phyloP scores from a whole-genome alignment of 345 rosid species.

The Arabis hirsuta region DNA sequence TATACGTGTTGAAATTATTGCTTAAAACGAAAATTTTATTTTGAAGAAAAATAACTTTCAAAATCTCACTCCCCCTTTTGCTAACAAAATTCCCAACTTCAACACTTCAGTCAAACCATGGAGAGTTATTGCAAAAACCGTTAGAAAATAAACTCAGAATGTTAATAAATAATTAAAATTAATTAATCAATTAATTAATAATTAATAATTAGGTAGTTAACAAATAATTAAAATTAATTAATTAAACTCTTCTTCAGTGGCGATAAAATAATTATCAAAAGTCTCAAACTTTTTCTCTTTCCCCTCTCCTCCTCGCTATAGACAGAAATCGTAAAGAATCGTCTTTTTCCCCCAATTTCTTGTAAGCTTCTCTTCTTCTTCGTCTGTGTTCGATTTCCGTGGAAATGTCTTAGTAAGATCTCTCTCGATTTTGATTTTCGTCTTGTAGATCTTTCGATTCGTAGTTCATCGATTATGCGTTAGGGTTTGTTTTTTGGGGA shows the following conservation, averaged over 20 bases:
- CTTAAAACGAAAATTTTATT: too few species aligned
- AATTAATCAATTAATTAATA: too few species aligned
- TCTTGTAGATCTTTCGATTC: neutral
- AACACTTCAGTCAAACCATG: too few species aligned
- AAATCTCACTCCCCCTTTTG: too few species aligned
- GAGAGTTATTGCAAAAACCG: too few species aligned
- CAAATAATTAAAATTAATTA: too few species aligned
- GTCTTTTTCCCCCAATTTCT: neutral
- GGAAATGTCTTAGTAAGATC: neutral
- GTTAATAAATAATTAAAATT: too few species aligned
- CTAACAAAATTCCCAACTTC: too few species aligned
- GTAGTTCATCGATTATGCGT: neutral
- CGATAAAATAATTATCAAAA: neutral
- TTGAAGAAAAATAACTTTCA: too few species aligned
- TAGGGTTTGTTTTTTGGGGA: neutral
- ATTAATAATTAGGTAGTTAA: too few species aligned
- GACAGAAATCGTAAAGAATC: neutral
- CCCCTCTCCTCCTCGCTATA: neutral
- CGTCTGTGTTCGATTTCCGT: neutral
- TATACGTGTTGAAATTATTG: too few species aligned
- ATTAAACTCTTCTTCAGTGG: neutral
- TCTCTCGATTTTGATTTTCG: neutral
- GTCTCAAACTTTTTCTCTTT: neutral
- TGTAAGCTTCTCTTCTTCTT: neutral
- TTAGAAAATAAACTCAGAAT: too few species aligned